Evolutionary conservation across 225 moss, liverwort and hornwort genomes (phyloP).

Genomic region (Physcomitrellopsis africana): DNA sequence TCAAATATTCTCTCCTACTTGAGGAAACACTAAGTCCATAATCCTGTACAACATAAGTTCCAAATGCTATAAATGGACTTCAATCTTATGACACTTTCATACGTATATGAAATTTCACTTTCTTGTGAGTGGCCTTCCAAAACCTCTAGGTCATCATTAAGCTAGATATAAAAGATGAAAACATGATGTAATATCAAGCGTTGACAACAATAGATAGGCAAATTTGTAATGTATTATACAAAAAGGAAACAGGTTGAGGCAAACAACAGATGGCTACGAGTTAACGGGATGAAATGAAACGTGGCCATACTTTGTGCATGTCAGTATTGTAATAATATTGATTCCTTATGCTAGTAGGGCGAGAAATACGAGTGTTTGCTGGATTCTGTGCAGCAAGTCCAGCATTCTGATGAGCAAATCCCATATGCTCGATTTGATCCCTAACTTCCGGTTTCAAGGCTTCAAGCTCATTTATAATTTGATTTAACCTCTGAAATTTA

Average conservation of each 20-base stretch:
- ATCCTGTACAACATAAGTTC: slow-evolving; percentile 40
- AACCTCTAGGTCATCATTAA: slow-evolving; percentile 14
- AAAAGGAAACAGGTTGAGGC: background rate
- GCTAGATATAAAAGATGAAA: slow-evolving; percentile 18
- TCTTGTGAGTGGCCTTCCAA: slow-evolving; percentile 9
- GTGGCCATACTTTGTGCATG: slow-evolving; percentile 44
- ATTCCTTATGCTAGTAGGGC: slow-evolving; percentile 34
- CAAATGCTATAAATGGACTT: slow-evolving; percentile 19
- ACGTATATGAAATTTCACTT: slow-evolving; percentile 4
- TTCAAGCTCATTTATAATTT: slow-evolving; percentile 74
- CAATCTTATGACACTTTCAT: background rate
- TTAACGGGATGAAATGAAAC: slow-evolving; percentile 9
- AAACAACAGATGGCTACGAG: slow-evolving; percentile 17
- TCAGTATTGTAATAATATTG: slow-evolving; percentile 26
- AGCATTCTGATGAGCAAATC: slow-evolving; percentile 38
- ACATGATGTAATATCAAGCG: slow-evolving; percentile 4
- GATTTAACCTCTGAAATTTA: slow-evolving; percentile 47
- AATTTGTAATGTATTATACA: slow-evolving; percentile 6
- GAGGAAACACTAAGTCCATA: slow-evolving; percentile 38
- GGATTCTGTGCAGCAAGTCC: slow-evolving; percentile 35
- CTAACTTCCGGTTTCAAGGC: slow-evolving; percentile 73
- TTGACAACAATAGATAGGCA: slow-evolving; percentile 7
- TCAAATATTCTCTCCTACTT: slow-evolving; percentile 56
- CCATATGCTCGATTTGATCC: slow-evolving; percentile 57
- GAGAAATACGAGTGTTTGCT: slow-evolving; percentile 32